phyloP scores from a whole-genome alignment of 1,284 basidiomycete genomes.

The Hymenochaete sp. region DNA sequence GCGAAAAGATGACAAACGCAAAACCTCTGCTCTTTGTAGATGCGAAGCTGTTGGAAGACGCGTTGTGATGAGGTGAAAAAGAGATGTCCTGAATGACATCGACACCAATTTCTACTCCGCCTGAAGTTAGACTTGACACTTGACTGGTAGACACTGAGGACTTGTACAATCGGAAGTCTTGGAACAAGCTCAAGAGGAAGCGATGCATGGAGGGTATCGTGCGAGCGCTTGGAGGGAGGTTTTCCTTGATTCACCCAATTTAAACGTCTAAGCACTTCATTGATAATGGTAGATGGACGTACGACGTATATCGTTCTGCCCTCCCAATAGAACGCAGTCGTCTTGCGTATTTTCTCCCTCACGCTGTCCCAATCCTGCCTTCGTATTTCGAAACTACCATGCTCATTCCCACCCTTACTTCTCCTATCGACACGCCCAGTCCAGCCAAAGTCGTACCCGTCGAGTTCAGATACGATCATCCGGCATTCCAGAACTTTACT shows the following conservation, averaged over 20 bases:
- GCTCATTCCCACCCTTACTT: background rate
- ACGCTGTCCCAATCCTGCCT: slow-evolving; percentile 36
- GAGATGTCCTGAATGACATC: slow-evolving; percentile 46
- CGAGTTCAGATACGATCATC: slow-evolving; percentile 41
- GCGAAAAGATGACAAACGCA: slow-evolving; percentile 51
- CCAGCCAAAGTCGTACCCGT: slow-evolving; percentile 26
- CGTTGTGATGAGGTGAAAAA: slow-evolving; percentile 53
- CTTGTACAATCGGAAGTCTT: slow-evolving; percentile 20
- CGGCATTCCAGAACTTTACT: slow-evolving; percentile 45
- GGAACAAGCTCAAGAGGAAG: slow-evolving; percentile 23
- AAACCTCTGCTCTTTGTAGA: slow-evolving; percentile 60
- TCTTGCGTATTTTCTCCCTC: slow-evolving; percentile 25
- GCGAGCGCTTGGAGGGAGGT: slow-evolving; percentile 48
- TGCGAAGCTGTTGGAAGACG: slow-evolving; percentile 35
- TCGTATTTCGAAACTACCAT: slow-evolving; percentile 51
- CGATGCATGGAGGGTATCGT: slow-evolving; percentile 38
- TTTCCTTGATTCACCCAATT: slow-evolving; percentile 41
- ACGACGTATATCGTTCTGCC: slow-evolving; percentile 58
- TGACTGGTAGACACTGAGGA: too few species aligned
- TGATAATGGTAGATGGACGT: slow-evolving; percentile 20
- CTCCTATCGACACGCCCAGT: slow-evolving; percentile 30
- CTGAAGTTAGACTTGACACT: too few species aligned
- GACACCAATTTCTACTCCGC: too few species aligned
- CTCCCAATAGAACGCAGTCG: slow-evolving; percentile 48
- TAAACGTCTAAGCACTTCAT: background rate